A percentile compares a stretch with the other conserved stretches of the same genome.
Evolutionary conservation across 2,329 filamentous ascomycete species (phyloP).

Genomic region (Pestalotiopsis sp.): DNA sequence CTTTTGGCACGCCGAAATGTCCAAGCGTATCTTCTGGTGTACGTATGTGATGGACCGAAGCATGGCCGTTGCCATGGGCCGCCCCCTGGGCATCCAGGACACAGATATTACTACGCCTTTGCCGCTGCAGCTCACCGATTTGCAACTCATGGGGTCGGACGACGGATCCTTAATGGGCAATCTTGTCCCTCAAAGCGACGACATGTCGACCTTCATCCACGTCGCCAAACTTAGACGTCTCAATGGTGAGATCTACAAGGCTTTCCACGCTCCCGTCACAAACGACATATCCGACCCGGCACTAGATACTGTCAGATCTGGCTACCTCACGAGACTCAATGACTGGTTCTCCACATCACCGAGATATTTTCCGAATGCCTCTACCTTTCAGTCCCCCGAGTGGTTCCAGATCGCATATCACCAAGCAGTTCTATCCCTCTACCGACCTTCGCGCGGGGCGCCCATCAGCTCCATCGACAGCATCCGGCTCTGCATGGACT

Average conservation of each 20-base stretch:
- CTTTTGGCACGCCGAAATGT: conserved; percentile 24
- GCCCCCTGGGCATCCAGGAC: conserved; percentile 26
- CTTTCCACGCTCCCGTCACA: background rate
- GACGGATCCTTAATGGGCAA: background rate
- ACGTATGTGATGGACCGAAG: conserved; percentile 28
- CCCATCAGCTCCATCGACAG: conserved; percentile 12
- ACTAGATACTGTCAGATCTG: background rate
- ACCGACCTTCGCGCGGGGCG: background rate
- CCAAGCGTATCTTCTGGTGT: conserved; percentile 32
- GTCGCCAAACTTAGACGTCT: background rate
- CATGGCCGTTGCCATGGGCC: conserved; percentile 28
- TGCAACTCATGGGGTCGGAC: background rate
- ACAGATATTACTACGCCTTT: conserved; percentile 26
- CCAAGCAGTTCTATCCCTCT: background rate
- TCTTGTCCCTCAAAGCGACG: background rate
- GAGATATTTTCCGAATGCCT: background rate
- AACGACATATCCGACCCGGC: background rate
- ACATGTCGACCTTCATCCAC: background rate
- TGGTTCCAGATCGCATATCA: background rate
- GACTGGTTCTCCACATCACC: background rate
- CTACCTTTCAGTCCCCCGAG: background rate
- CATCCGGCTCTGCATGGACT: conserved; percentile 19
- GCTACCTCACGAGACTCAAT: background rate
- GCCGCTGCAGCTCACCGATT: background rate
- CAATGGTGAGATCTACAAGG: background rate